phyloP scores from a whole-genome alignment of 257 asterid species.

The Salvia splendens region DNA sequence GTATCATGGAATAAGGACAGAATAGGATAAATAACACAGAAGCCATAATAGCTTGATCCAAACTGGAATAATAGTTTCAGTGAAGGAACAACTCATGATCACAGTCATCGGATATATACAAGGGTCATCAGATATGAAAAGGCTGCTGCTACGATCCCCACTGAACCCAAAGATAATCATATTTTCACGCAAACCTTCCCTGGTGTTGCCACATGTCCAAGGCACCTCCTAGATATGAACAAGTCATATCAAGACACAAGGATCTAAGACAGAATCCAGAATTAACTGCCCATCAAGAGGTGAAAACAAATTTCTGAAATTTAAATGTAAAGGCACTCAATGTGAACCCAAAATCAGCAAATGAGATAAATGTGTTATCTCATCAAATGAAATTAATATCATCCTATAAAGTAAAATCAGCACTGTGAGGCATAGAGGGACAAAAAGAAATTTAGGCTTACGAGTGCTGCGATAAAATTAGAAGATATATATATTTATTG shows the following conservation, averaged over 20 bases:
- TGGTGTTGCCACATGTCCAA: slow-evolving; percentile 57
- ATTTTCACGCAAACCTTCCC: slow-evolving; percentile 67
- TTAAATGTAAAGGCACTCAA: slow-evolving; percentile 46
- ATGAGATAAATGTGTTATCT: not conserved
- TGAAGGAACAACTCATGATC: slow-evolving; percentile 6
- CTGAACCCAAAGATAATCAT: slow-evolving; percentile 37
- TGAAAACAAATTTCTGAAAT: not conserved
- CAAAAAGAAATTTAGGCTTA: not conserved
- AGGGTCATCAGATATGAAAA: slow-evolving; percentile 8
- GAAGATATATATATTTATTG: not conserved
- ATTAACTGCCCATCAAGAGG: slow-evolving; percentile 59
- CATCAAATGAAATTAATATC: slow-evolving; percentile 5
- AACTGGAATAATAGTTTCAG: slow-evolving; percentile 19
- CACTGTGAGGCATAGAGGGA: not conserved
- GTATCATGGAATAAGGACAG: slow-evolving; percentile 15
- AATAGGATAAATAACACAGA: not conserved
- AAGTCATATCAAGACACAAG: slow-evolving; percentile 62
- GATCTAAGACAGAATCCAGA: slow-evolving; percentile 62
- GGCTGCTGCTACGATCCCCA: slow-evolving; percentile 31
- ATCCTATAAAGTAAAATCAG: not conserved
- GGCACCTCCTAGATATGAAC: slow-evolving; percentile 72
- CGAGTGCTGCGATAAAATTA: not conserved
- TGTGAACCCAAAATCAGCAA: slow-evolving; percentile 55
- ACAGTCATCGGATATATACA: slow-evolving; percentile 28
- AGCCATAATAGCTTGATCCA: not conserved